Evolutionary conservation across 805 yeast genomes (phyloP).

Genomic region (Wickerhamomyces sydowiorum): DNA sequence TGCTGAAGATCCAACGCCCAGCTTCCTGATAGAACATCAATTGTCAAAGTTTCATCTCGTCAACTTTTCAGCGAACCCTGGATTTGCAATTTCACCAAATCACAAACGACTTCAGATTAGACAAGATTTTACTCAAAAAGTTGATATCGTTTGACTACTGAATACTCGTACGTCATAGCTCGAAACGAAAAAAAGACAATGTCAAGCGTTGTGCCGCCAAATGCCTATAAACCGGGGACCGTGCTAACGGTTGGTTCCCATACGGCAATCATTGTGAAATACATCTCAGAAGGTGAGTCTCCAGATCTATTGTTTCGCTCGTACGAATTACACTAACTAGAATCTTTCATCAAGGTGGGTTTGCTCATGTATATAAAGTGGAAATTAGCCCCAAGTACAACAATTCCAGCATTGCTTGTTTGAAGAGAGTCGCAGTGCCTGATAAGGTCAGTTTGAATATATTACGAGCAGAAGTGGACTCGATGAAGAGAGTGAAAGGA

Average conservation of each 20-base stretch:
- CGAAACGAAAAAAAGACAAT: not conserved
- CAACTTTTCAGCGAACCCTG: too few species aligned
- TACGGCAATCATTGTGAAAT: constrained; percentile 57
- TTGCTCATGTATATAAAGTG: constrained; percentile 90
- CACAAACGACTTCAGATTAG: too few species aligned
- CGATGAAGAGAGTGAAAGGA: constrained; percentile 86
- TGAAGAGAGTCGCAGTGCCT: constrained; percentile 94
- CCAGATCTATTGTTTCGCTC: not conserved
- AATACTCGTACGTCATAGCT: too few species aligned
- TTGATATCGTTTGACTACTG: too few species aligned
- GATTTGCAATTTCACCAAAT: too few species aligned
- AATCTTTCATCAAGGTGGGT: constrained; percentile 46
- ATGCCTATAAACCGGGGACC: constrained; percentile 72
- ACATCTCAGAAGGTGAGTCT: constrained; percentile 62
- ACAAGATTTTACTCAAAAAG: too few species aligned
- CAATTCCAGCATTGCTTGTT: constrained; percentile 59
- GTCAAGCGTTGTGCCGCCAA: constrained; percentile 42
- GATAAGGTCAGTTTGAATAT: constrained; percentile 77
- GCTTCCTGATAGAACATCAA: too few species aligned
- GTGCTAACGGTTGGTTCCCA: constrained; percentile 80
- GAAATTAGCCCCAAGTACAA: constrained; percentile 55
- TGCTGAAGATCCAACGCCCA: too few species aligned
- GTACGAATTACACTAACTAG: not conserved
- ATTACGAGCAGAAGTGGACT: constrained; percentile 92
- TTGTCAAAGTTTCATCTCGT: too few species aligned